These are phyloP conservation scores for Cadophora malorum DNA, from an alignment of 2,329 filamentous ascomycete genomes.

Conservation along the genomic window DNA sequence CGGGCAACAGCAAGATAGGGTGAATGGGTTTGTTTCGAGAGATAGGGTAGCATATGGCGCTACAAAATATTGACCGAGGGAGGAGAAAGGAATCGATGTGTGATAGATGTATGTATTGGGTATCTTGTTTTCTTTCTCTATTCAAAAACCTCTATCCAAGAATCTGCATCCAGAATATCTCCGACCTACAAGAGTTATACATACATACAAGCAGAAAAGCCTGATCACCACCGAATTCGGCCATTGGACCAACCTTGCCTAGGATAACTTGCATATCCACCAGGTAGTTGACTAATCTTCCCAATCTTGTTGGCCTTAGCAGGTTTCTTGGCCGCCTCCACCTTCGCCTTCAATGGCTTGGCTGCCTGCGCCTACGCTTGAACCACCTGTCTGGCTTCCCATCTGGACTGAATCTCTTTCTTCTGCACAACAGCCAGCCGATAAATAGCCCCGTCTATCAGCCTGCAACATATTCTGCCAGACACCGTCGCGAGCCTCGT, in stretches of 20 bases:
- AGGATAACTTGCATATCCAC: background rate
- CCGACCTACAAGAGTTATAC: background rate
- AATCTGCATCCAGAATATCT: background rate
- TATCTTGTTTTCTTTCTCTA: too few relatives aligned
- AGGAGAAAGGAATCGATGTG: too few relatives aligned
- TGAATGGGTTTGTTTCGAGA: too few relatives aligned
- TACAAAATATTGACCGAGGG: too few relatives aligned
- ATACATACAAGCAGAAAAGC: background rate
- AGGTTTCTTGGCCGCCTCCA: background rate
- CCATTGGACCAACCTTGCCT: background rate
- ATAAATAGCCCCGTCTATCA: constrained; percentile 9
- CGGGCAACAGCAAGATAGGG: too few relatives aligned
- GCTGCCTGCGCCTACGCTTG: background rate
- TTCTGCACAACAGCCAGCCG: background rate
- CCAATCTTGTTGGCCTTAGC: background rate
- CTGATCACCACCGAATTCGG: background rate
- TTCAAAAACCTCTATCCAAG: background rate
- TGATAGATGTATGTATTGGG: too few relatives aligned
- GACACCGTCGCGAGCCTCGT: background rate
- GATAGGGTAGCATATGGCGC: too few relatives aligned
- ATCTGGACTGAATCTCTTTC: background rate
- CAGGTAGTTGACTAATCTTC: background rate
- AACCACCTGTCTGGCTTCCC: background rate
- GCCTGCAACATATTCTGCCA: constrained; percentile 6
- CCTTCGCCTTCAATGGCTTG: background rate